These are phyloP conservation scores for Trichophyton verrucosum DNA, from an alignment of 2,329 filamentous ascomycete genomes.

Conservation along the genomic window DNA sequence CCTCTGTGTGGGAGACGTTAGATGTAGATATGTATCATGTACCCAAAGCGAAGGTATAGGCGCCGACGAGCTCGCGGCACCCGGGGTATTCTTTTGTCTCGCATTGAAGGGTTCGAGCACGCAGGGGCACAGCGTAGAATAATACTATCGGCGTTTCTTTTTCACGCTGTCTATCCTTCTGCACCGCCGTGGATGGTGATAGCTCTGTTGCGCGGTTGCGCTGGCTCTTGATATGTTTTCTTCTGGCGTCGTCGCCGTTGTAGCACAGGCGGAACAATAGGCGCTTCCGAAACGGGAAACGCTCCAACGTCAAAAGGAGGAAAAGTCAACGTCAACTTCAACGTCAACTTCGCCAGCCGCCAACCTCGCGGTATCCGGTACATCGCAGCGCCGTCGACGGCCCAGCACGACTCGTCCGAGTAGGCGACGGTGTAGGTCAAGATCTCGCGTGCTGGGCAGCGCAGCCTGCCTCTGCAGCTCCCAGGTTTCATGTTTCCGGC, in stretches of 20 bases:
- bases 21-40: background rate
- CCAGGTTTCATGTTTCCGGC: background rate
- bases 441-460: background rate
- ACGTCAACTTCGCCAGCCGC: background rate
- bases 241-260: background rate
- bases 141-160: background rate
- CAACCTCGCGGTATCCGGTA: background rate
- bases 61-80: background rate
- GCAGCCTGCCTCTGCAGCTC: background rate
- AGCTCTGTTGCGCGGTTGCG: background rate
- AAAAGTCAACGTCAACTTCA: background rate
- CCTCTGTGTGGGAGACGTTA: background rate
- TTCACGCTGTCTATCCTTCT: background rate
- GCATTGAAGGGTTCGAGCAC: background rate
- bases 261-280: slow-evolving; percentile 1
- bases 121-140: background rate
- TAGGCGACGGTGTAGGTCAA: background rate
- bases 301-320: background rate
- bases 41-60: background rate
- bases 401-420: background rate
- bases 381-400: too few relatives aligned
- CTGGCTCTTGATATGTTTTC: background rate
- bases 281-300: slow-evolving; percentile 1
- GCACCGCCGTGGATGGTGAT: background rate
- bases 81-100: background rate